Evolutionary conservation across 176 grass and related monocot genomes (phyloP).

Genomic region (Paspalum notatum): DNA sequence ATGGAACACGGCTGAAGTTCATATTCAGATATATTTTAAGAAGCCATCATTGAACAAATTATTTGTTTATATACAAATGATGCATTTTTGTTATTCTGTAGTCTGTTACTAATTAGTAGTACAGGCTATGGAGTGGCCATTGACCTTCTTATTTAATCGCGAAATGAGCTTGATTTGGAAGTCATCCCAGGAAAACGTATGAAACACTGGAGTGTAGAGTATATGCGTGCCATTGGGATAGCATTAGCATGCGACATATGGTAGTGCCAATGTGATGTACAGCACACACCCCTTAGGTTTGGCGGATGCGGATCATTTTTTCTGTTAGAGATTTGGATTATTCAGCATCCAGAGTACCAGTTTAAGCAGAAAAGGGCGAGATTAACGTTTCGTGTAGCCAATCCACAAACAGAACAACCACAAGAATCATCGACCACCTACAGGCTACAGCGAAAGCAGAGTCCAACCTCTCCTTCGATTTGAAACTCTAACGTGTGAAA

Average conservation of each 20-base stretch:
- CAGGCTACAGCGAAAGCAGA: constrained; percentile 26
- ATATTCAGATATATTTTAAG: background rate
- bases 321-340: background rate
- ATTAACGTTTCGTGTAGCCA: background rate
- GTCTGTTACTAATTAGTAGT: no score
- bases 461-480: background rate
- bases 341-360: background rate
- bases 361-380: constrained; percentile 13
- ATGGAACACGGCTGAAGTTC: constrained; percentile 5
- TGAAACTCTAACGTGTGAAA: background rate
- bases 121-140: background rate
- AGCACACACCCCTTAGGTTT: background rate
- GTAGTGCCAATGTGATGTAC: background rate
- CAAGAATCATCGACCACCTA: constrained; percentile 1
- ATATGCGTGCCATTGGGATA: background rate
- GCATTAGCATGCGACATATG: background rate
- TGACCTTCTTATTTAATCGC: background rate
- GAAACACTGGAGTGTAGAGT: background rate
- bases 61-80: no score
- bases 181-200: background rate
- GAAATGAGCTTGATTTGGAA: background rate
- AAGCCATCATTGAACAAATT: background rate
- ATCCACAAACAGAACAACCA: constrained; percentile 6
- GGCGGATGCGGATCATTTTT: background rate
- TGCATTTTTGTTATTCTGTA: no score